Conservation (phyloP, 257 asterid species). For the Catharanthus roseus region DNA sequence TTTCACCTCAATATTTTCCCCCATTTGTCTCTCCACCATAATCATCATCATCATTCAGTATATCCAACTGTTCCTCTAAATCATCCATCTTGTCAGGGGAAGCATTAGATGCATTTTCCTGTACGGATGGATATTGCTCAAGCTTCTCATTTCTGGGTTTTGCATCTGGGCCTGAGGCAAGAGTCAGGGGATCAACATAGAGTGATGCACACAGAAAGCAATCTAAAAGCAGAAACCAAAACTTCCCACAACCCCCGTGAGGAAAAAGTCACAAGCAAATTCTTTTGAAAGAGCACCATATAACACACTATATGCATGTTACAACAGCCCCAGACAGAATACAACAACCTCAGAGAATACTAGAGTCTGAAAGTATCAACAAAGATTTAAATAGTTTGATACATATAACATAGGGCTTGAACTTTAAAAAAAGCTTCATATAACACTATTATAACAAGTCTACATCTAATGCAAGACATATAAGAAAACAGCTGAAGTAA, state of each 20-base stretch:
- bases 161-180: conserved; percentile 41
- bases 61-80: conserved; percentile 67
- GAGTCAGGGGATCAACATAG: not conserved
- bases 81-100: conserved; percentile 64
- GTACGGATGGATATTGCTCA: conserved; percentile 37
- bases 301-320: conserved; percentile 1
- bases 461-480: not conserved
- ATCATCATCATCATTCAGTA: conserved; percentile 58
- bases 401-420: not conserved
- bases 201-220: not conserved
- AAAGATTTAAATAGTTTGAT: not conserved
- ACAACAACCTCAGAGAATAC: not conserved
- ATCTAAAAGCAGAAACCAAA: not conserved
- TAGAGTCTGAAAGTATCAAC: not conserved
- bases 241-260: too few relatives aligned
- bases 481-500: not conserved
- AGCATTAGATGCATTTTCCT: conserved; percentile 41
- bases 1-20: conserved; percentile 37
- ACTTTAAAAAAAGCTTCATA: not conserved
- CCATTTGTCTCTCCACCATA: conserved; percentile 36
- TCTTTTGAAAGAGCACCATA: not conserved
- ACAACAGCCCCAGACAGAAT: not conserved
- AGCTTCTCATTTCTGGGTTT: conserved; percentile 54
- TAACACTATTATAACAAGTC: too few relatives aligned
- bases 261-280: not conserved